These are phyloP conservation scores for Colletotrichum sp. DNA, from an alignment of 2,329 filamentous ascomycete genomes.

Conservation along the genomic window DNA sequence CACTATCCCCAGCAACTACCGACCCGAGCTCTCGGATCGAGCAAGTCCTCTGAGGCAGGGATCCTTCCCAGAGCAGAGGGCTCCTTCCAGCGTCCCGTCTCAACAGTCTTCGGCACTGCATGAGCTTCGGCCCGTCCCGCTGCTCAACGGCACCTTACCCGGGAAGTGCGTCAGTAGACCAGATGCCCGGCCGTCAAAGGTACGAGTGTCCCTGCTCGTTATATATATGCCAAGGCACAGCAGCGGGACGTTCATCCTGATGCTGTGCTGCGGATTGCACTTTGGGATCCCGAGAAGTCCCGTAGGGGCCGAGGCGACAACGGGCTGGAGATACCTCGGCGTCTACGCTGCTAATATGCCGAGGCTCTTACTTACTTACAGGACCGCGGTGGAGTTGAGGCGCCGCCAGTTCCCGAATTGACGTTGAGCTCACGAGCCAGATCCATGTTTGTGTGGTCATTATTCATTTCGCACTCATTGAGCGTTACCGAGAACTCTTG, in stretches of 20 bases:
- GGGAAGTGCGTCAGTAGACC: background rate
- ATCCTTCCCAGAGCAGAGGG: background rate
- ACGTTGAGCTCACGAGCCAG: background rate
- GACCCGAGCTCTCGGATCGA: background rate
- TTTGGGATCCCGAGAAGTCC: background rate
- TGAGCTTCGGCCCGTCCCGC: background rate
- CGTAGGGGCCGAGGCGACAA: background rate
- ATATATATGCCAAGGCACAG: background rate
- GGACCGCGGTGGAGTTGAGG: background rate
- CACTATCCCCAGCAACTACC: accelerated
- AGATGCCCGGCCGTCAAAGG: background rate
- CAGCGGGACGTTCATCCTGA: background rate
- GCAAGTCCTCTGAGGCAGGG: background rate
- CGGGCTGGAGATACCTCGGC: background rate
- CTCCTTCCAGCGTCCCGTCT: background rate
- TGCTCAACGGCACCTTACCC: background rate
- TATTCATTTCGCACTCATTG: constrained; percentile 9
- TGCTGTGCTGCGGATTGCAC: background rate
- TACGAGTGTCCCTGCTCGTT: background rate
- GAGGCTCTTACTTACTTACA: background rate
- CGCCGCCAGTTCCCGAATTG: background rate
- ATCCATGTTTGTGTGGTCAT: background rate
- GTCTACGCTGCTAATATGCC: background rate
- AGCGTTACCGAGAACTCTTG: background rate
- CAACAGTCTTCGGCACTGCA: background rate